Conservation (phyloP, 805 yeast genomes). For the Candida wancherniae region DNA sequence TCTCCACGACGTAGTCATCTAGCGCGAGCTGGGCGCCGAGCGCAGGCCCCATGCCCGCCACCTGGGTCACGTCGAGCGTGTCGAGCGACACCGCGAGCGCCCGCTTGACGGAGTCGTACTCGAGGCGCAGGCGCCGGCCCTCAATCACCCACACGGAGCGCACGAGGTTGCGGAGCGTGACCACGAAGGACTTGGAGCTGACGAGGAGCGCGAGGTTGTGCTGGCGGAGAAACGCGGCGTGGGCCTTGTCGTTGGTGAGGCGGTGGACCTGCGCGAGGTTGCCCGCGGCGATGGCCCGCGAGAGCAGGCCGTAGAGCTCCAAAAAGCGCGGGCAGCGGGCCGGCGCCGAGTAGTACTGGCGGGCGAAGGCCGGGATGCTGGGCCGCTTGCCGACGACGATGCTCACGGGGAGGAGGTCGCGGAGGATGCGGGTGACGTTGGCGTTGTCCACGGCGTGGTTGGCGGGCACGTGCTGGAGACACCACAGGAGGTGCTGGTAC, state of each 20-base stretch:
- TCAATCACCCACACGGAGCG: constrained; percentile 27
- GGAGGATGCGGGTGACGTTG: constrained; percentile 41
- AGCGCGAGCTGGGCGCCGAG: constrained; percentile 6
- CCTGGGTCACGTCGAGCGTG: constrained; percentile 9
- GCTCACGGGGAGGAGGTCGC: constrained; percentile 48
- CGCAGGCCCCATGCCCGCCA: constrained; percentile 4
- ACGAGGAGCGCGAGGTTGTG: constrained; percentile 40
- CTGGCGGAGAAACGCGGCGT: constrained; percentile 34
- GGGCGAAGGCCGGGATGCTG: constrained; percentile 15
- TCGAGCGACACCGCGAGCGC: constrained; percentile 19
- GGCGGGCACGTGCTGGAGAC: constrained; percentile 38
- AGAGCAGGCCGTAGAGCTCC: constrained; percentile 34
- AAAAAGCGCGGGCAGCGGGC: constrained; percentile 20
- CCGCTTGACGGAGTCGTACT: constrained; percentile 23
- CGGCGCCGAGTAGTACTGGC: constrained; percentile 14
- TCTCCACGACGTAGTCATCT: constrained; percentile 45
- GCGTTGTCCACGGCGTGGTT: constrained; percentile 18
- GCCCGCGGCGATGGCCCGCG: constrained; percentile 39
- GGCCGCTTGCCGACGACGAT: constrained; percentile 55
- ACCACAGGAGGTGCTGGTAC: constrained; percentile 50
- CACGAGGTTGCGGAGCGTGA: constrained; percentile 44
- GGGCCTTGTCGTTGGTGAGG: constrained; percentile 17
- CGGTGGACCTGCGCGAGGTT: constrained; percentile 32
- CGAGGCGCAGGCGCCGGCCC: constrained; percentile 23
- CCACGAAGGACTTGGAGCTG: constrained; percentile 40